Base-by-base conservation (phyloP, 192 early-diverging fungal genomes). In the Oehlia diaphana region DNA sequence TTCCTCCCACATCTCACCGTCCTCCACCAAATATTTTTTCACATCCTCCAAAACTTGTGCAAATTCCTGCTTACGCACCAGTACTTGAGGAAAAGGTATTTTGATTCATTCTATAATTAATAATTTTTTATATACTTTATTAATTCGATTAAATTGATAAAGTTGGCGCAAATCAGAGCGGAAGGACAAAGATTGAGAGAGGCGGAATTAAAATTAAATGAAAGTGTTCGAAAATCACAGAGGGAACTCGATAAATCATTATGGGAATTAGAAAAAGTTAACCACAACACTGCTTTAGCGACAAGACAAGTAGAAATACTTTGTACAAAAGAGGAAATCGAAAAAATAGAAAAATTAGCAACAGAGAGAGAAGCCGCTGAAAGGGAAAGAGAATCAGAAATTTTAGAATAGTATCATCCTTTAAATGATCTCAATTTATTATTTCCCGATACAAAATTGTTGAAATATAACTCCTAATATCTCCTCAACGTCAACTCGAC, bases 371-470 rank as follows among this genome's bases (percentile, higher is more conserved):
- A 13, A 69, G 28, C 13, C 21, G 35, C 67, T 37, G 67, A 69
- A 69, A 69, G 33, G 35, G 67, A 69, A 58, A 58, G 53, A 19
- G 53, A 58, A 58, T 58, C 19, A 58, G 53, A 58, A 16, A 58
- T 58, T 7, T 58, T 58, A 21, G 53, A 58, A 21, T 58, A 10
- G n/a, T 58, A 16, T 58, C 14, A 13, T 64, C 39, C 6, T 42
- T 42, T 42, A 42, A 42, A 42, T 42, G 39, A 42, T 42, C 39
- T 42, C 2, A 37, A 63, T 72, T 19, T 64, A 74, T 80, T 83
- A 91, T 85, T 95, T 95, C 21, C 94, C 94, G 61, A 95, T 95
- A 75, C 94, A 95, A 70, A 95, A 94, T 68, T 92, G 85, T 47
- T 90, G 83, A 82, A 95, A 95, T 33, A 95, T 81, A 9, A 90